Evolutionary conservation across 176 grass and related monocot species (phyloP), one percentile per base, ranked within the genome.

Genomic region (Dendrocalamus sinicus): DNA sequence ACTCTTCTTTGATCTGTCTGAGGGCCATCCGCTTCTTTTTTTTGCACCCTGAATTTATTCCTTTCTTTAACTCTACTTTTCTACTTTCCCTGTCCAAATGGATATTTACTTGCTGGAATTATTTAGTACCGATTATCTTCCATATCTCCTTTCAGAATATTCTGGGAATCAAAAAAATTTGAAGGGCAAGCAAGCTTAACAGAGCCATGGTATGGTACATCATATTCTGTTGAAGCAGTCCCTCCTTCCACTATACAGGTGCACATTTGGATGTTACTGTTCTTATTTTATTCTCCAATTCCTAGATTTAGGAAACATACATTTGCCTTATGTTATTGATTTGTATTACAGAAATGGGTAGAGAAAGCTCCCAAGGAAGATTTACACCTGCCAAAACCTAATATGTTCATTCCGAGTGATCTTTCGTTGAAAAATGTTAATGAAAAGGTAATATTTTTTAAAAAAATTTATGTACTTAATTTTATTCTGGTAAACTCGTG

Each of bases 191-290:
- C 93, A 82, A 78, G 92, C 76, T 88, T 77, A 84, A 87, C 64
- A 87, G 96, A 98, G 71, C 96, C 96, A 71, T 95, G 96, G 96
- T 98, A 95, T 82, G 90, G 93, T 55, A 98, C 96, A 24, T 79
- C 83, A 10, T 95, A 89, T 89, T 85, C 86, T 88, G 83, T 98
- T 39, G 93, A 98, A 85, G 89, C 76, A 79, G 66, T 92, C 35
- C 73, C 73, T 89, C 82, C 83, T 73, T 86, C 88, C 50, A 84
- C 20, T 61, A 76, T 95, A 78, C 77, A 95, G 91, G 96, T 98
- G 55, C 55, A 75, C 48, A 40, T 75, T 86, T 78, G 1, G 41
- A 66, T 73, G 70, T 67, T 69, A 75, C 12, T 17, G 32, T 52
- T 41, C 50, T 52, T 81, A 50, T 88, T 79, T 45, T 66, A 83